Evolutionary conservation across 306 rosid species (phyloP).

Genomic region (Cucurbita moschata): DNA sequence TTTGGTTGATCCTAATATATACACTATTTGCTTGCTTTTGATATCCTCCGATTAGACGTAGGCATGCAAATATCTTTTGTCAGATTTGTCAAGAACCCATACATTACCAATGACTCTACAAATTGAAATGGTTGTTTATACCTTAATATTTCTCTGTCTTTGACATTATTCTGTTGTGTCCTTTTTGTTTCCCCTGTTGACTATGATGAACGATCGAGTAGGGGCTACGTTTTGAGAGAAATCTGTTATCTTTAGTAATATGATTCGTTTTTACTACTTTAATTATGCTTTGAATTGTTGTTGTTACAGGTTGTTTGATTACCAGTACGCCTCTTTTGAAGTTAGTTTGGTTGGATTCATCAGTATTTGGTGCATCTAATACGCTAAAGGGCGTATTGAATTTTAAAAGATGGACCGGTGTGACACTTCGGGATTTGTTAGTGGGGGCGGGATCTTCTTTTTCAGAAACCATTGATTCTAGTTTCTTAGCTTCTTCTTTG

Average conservation of each 20-base stretch:
- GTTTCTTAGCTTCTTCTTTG: slow-evolving; percentile 21
- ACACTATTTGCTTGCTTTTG: background rate
- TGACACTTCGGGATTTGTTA: slow-evolving; percentile 96
- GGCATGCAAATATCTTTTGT: background rate
- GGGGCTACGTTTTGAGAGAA: background rate
- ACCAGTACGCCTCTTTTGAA: slow-evolving; percentile 19
- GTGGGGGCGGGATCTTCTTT: slow-evolving; percentile 62
- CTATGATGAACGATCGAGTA: background rate
- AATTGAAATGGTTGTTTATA: background rate
- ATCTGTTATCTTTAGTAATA: background rate
- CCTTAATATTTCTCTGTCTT: background rate
- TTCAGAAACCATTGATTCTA: slow-evolving; percentile 38
- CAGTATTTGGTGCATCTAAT: slow-evolving; percentile 26
- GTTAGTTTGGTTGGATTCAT: slow-evolving; percentile 21
- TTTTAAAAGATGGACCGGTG: slow-evolving; percentile 64
- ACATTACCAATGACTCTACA: background rate
- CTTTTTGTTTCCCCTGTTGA: background rate
- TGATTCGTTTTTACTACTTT: background rate
- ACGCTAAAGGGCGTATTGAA: slow-evolving; percentile 18
- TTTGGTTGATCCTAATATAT: background rate
- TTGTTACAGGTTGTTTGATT: slow-evolving; percentile 46
- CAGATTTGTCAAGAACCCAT: background rate
- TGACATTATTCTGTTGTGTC: background rate
- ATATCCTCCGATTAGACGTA: background rate
- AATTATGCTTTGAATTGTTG: slow-evolving; percentile 9